Base-by-base conservation (phyloP, 2,329 filamentous ascomycete species). In the Stylonectria norvegica region DNA sequence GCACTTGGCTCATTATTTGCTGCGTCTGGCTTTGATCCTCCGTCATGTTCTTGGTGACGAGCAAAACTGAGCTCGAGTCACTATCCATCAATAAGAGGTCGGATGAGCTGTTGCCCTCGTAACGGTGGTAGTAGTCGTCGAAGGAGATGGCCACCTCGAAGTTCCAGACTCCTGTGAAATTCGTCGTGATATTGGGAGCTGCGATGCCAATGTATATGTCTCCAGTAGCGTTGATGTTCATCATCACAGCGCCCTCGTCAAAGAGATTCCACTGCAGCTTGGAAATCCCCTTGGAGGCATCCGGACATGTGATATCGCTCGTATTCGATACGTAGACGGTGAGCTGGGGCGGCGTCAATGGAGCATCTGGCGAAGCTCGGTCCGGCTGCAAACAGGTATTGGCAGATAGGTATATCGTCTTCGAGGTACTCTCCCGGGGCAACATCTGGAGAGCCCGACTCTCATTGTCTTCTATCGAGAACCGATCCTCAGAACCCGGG, bases 361-460 rank as follows among this genome's bases (percentile, higher is more conserved):
- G 11, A 33, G 42, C 35, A 20, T 48, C 42, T 30, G 49, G 48
- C 7, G 44, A 25, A 28, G 48, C 36, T 4, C 73, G 70, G 15
- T 65, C 60, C 10, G 91, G 93, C 55, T 94, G 89, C 18, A 79
- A 65, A 63, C 93, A 98, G 1, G 87, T 90, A 51, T 89, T 97
- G 30, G 89, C 81, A 2, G 89, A 89, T 38, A 98, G 75, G 62
- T 85, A 96, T 3, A 97, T 70, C 2, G 67, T 78, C 29, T 65
- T 56, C 8, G 43, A 22, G 7, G 51, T 19, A 15, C n/a, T 30
- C 15, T 71, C 12, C 64, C 63, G 17, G 64, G 48, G 36, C 57
- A 48, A 30, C 5, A 40, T 41, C n/a, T 50, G 37, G 34, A 42
- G 5, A 8, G 30, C 14, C 30, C 30, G 39, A 5, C 33, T 22